These are phyloP conservation scores for Morella rubra DNA, from an alignment of 306 rosid species.

Conservation along the genomic window DNA sequence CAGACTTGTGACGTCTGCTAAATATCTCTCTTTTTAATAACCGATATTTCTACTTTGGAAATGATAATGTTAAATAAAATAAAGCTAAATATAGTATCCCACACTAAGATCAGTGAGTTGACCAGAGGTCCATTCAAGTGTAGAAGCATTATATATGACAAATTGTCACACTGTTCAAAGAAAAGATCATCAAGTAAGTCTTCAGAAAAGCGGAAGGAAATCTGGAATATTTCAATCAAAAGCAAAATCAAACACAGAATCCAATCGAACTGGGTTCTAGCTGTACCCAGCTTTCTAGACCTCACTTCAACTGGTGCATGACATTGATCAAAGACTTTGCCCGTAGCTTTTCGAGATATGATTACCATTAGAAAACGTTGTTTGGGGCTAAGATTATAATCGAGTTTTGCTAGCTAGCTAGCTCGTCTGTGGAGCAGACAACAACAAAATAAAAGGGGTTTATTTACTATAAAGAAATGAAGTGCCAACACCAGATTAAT, in stretches of 20 bases:
- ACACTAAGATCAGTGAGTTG: not conserved
- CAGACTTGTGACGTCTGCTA: too few species aligned
- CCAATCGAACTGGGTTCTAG: slow-evolving; percentile 49
- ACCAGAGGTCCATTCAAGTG: slow-evolving; percentile 18
- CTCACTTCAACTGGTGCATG: slow-evolving; percentile 45
- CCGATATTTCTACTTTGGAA: too few species aligned
- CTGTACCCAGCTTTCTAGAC: slow-evolving; percentile 66
- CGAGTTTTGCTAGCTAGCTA: slow-evolving; percentile 35
- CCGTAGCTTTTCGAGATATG: slow-evolving; percentile 53
- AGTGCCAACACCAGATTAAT: slow-evolving; percentile 40
- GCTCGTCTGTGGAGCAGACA: slow-evolving; percentile 40
- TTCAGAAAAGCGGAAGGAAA: slow-evolving; percentile 28
- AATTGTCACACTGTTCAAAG: slow-evolving; percentile 24
- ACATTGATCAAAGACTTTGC: slow-evolving; percentile 47
- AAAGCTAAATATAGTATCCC: not conserved
- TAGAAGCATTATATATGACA: slow-evolving; percentile 6
- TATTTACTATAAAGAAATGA: slow-evolving; percentile 11
- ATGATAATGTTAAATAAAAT: not conserved
- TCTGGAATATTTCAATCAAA: slow-evolving; percentile 15
- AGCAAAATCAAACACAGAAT: slow-evolving; percentile 42
- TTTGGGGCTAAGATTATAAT: slow-evolving; percentile 49
- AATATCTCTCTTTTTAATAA: too few species aligned
- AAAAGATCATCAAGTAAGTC: slow-evolving; percentile 1
- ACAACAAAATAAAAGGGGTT: slow-evolving; percentile 26
- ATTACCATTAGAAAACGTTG: slow-evolving; percentile 41